Evolutionary conservation across 257 asterid genomes (phyloP).

Genomic region (Schizonepeta tenuifolia): DNA sequence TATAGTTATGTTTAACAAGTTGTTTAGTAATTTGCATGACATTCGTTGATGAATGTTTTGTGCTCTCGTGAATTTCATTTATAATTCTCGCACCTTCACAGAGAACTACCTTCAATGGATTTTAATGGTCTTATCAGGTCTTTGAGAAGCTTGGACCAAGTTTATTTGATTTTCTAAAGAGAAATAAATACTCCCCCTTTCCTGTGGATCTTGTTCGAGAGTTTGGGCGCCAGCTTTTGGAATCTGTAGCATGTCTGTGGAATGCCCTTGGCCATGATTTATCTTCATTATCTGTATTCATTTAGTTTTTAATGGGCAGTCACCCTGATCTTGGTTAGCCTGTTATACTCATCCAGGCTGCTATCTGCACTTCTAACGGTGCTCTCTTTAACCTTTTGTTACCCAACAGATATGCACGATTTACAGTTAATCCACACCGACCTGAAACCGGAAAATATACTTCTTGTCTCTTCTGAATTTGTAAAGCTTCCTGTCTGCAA

Average conservation of each 20-base stretch:
- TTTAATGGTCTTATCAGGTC: conserved; percentile 63
- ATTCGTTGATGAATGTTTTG: conserved; percentile 27
- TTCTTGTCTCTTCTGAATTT: conserved; percentile 54
- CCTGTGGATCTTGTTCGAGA: conserved; percentile 70
- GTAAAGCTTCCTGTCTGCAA: conserved; percentile 59
- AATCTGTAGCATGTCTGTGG: conserved; percentile 73
- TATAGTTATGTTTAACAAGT: conserved; percentile 14
- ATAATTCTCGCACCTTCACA: conserved; percentile 49
- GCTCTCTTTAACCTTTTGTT: conserved; percentile 28
- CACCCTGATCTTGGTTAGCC: conserved; percentile 27
- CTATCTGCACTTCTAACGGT: conserved; percentile 32
- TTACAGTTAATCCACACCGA: conserved; percentile 62
- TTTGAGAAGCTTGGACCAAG: conserved; percentile 79
- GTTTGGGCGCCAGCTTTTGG: conserved; percentile 74
- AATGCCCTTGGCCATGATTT: conserved; percentile 47
- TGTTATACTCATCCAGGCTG: conserved; percentile 31
- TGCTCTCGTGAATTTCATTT: conserved; percentile 35
- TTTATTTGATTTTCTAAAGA: conserved; percentile 69
- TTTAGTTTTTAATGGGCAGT: conserved; percentile 37
- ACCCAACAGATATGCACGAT: conserved; percentile 60
- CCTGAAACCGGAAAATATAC: conserved; percentile 70
- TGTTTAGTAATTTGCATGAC: conserved; percentile 23
- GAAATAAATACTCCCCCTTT: conserved; percentile 56
- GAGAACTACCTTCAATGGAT: conserved; percentile 51
- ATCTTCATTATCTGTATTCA: conserved; percentile 37